Evolutionary conservation across 2,329 filamentous ascomycete genomes (phyloP), one percentile per base, ranked within the genome.

Genomic region (Penicillium sp.): DNA sequence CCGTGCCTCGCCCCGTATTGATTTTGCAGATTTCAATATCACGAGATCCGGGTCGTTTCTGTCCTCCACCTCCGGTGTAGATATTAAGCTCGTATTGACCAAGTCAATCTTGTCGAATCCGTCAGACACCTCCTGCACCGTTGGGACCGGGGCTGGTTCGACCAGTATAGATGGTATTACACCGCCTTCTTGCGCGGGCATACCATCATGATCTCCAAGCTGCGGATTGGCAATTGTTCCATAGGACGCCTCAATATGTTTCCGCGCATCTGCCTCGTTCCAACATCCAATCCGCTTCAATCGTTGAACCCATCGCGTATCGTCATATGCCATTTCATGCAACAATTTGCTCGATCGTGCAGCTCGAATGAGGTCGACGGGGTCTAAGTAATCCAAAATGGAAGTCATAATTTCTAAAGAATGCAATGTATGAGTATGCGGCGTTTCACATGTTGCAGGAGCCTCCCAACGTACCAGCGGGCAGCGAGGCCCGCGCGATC

Each of bases 261-360:
- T 83, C 51, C 90, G 80, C 4, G 93, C 93, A 65, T 95, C 91
- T 3, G 75, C 69, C 65, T 98, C 93, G 63, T 95, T 85, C 93
- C 93, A 98, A 57, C 87, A 86, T 2, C 85, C 88, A 83, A 98
- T 95, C 49, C 79, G 83, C 65, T 86, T 86, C 46, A 98, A 71
- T 54, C 88, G 81, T 54, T 88, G 83, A 35, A 97, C 86, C 93
- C 93, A 98, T 73, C 91, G 81, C 43, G 90, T 88, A 68, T 98
- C 93, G 67, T 98, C 93, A 70, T 97, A 98, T 3, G 96, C 90
- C 90, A 98, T 98, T 71, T 98, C 93, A 65, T 86, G 85, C 78
- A 97, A 82, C 51, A 88, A 86, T 64, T 82, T 86, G 49, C 89
- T 95, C 25, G 87, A 84, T 54, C 85, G 84, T 39, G 93, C 91